Conservation (phyloP, 192 early-diverging fungal species). For the Coemansia sp. region DNA sequence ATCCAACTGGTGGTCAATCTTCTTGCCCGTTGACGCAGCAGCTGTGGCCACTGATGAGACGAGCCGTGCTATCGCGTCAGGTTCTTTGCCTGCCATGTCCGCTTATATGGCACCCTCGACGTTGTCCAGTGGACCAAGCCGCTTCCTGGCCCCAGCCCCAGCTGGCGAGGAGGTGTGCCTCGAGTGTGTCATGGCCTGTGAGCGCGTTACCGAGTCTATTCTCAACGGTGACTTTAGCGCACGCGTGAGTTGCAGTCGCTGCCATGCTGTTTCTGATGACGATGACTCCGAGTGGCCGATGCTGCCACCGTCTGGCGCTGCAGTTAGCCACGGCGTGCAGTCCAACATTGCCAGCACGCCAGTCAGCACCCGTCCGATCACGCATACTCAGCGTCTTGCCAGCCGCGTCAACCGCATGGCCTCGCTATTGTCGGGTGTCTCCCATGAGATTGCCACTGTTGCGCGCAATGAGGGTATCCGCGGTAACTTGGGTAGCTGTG, state of each 20-base stretch:
- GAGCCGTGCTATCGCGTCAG: background rate
- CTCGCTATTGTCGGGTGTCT: constrained; percentile 49
- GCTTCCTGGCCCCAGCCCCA: constrained; percentile 35
- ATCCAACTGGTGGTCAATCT: constrained; percentile 51
- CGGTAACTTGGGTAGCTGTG: constrained; percentile 70
- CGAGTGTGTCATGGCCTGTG: constrained; percentile 55
- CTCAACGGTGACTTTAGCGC: constrained; percentile 53
- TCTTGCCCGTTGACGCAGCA: constrained; percentile 21
- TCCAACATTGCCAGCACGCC: constrained; percentile 24
- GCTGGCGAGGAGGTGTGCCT: constrained; percentile 42
- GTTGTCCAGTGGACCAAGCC: constrained; percentile 26
- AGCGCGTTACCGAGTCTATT: constrained; percentile 52
- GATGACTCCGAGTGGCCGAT: constrained; percentile 37
- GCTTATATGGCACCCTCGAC: constrained; percentile 50
- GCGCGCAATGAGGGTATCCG: constrained; percentile 71
- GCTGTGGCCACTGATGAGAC: background rate
- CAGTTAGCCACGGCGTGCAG: background rate
- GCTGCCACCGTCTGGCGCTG: constrained; percentile 11
- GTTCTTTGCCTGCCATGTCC: constrained; percentile 20
- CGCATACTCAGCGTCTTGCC: constrained; percentile 48
- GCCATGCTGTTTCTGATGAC: constrained; percentile 18
- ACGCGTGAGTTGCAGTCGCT: constrained; percentile 52
- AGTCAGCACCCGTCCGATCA: constrained; percentile 28
- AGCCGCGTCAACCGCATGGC: constrained; percentile 57
- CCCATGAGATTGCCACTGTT: constrained; percentile 66